Conservation (phyloP, 352 stramenopile species). For the Phytophthora quininea region DNA sequence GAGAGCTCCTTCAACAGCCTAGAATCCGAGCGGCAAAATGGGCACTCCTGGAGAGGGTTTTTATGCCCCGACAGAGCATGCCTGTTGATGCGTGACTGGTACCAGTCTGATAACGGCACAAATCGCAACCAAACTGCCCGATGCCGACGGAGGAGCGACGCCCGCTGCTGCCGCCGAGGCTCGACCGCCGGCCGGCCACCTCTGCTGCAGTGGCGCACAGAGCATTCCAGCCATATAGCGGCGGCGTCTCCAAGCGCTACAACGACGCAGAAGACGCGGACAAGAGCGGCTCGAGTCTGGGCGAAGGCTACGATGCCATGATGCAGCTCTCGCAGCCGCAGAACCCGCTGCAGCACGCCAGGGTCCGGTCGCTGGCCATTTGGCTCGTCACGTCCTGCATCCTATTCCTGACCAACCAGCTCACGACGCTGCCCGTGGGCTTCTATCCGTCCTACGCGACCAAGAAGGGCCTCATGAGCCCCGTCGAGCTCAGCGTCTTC, state of each 20-base stretch:
- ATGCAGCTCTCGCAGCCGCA: constrained; percentile 65
- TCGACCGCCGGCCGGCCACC: constrained; percentile 8
- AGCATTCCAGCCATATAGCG: neutral
- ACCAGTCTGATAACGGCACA: too few species aligned
- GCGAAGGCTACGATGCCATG: constrained; percentile 54
- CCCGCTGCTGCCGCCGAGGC: constrained; percentile 24
- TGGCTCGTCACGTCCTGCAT: constrained; percentile 56
- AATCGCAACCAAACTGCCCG: too few species aligned
- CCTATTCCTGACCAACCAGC: constrained; percentile 76
- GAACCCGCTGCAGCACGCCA: constrained; percentile 55
- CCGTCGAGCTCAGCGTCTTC: constrained; percentile 62
- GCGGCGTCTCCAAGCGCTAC: neutral
- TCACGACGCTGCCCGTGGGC: constrained; percentile 75
- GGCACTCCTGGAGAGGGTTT: too few species aligned
- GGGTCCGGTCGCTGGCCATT: constrained; percentile 49
- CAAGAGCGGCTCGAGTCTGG: constrained; percentile 42
- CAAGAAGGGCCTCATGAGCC: constrained; percentile 49
- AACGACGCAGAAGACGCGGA: constrained; percentile 37
- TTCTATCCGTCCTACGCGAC: constrained; percentile 74
- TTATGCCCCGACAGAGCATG: too few species aligned
- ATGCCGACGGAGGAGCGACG: constrained; percentile 27
- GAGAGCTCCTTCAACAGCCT: too few species aligned
- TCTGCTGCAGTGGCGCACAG: constrained; percentile 15
- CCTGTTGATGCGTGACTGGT: too few species aligned
- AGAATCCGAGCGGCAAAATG: too few species aligned